Evolutionary conservation across 1,284 basidiomycete species (phyloP), one percentile per base, ranked within the genome.

Genomic region (Puccinia brachypodii): DNA sequence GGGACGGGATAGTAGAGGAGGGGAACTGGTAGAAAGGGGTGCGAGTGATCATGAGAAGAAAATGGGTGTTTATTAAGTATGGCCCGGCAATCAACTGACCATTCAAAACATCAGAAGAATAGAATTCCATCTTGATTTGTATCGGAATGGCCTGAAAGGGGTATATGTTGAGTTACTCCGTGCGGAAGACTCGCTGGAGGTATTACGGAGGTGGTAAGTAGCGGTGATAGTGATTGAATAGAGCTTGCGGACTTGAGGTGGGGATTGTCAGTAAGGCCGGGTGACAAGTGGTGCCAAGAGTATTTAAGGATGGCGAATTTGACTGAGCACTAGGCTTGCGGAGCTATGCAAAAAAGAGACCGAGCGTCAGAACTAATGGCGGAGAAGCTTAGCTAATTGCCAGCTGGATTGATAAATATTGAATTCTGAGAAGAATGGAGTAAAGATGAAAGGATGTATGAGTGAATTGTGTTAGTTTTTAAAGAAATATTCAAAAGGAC

Each of bases 101-200:
- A 60, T 74, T 74, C 38, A 74, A 74, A 74, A 74, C 53, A 74
- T 74, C 72, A 60, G 72, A 74, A 58, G 72, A 74, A 74, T 74
- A 74, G 72, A 74, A 60, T 60, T 74, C 72, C 72, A 74, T 74
- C 72, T 56, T 74, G 72, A 74, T 74, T 60, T 60, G 31, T 74
- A 74, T 74, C 72, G 72, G 25, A 56, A 50, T 50, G 28, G 22
- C 71, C 53, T 58, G 40, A 60, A 60, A 60, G 53, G 72, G 72
- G 69, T 72, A 71, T 71, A 36, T 50, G 47, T 71, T 50, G 44
- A 53, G 68, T 71, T 31, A 71, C 50, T 74, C 72, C 47, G 31
- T 28, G 28, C 44, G 72, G 53, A 74, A 74, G 31, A 56, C 50
- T 58, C 38, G 36, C 25, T 42, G 53, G 50, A 58, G 72, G 72